Evolutionary conservation across 2,329 filamentous ascomycete genomes (phyloP).

Genomic region (Leptographium wingfieldii): DNA sequence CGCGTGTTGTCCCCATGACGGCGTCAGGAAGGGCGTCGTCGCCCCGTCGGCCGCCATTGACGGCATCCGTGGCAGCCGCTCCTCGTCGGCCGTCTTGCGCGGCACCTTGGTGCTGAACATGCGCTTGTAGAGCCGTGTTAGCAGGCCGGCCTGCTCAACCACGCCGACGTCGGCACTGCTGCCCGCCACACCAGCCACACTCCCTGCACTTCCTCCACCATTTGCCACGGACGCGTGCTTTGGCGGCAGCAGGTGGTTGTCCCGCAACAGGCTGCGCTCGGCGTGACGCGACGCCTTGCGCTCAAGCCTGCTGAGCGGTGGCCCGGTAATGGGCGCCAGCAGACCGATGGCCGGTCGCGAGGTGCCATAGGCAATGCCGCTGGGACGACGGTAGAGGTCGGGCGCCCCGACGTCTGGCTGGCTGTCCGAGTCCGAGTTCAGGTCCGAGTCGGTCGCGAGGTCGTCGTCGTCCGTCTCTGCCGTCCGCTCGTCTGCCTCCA

Average conservation of each 20-base stretch:
- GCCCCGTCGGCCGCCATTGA: constrained; percentile 17
- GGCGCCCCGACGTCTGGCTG: constrained; percentile 22
- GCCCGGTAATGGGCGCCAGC: constrained; percentile 29
- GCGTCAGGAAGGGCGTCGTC: constrained; percentile 43
- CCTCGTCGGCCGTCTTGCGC: constrained; percentile 24
- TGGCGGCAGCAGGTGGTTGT: constrained; percentile 53
- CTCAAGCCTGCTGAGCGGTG: constrained; percentile 40
- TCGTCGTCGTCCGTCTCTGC: constrained; percentile 12
- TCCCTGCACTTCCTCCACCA: constrained; percentile 14
- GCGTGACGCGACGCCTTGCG: constrained; percentile 42
- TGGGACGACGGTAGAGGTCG: constrained; percentile 60
- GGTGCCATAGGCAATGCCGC: constrained; percentile 61
- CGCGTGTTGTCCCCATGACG: constrained; percentile 15
- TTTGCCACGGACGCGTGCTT: constrained; percentile 29
- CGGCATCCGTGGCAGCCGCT: constrained; percentile 38
- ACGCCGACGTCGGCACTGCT: not conserved
- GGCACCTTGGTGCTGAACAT: constrained; percentile 46
- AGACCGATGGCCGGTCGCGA: constrained; percentile 58
- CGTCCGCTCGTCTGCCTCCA: constrained; percentile 10
- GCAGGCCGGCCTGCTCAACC: constrained; percentile 15
- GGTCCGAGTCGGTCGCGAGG: constrained; percentile 19
- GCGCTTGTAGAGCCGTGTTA: constrained; percentile 25
- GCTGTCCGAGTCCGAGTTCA: constrained; percentile 20
- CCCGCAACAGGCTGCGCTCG: constrained; percentile 47
- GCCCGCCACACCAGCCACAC: not conserved